Evolutionary conservation across 345 rosid genomes (phyloP), one percentile per base, ranked within the genome.

Genomic region (Corymbia maculata): DNA sequence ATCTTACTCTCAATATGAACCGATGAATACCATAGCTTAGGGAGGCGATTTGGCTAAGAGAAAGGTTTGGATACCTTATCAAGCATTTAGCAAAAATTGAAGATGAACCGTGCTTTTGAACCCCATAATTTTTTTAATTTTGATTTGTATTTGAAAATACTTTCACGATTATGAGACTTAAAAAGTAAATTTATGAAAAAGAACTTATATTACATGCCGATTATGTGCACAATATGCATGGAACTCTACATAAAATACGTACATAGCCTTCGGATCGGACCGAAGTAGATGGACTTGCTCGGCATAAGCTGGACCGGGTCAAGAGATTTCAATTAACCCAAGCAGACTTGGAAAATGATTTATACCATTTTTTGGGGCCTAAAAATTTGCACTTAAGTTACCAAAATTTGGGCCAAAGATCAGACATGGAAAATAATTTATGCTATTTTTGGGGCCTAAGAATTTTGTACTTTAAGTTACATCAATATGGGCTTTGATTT

Each of bases 1-100:
- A 55, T 55, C 61, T 55, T 55, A 22, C 12, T 55, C 28, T 22
- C 2, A 8, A 22, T 22, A 1, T 2, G 0, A 55, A 55, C 61
- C 26, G 4, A 21, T 5, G 21, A 55, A 55, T 55, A 55, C 28
- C 61, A 55, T 55, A 55, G 28, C 61, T 55, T 55, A 55, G 61
- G 28, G 0, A 55, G 61, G 28, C 0, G 1, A 55, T 4, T 4
- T 0, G 0, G 24, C 13, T 55, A 22, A 55, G 24, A 55, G 61
- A 55, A 55, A 55, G 61, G 28, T 55, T 55, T 0, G 2, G 28
- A 55, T 55, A 55, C 28, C 13, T 55, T 12, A 55, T 55, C 9
- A 55, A 55, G 24, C 13, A 55, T 55, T 55, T 55, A 55, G 1
- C 28, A 55, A 55, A 9, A 19, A 11, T 28, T 55, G 24, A 55